These are phyloP conservation scores for Coemansia sp. DNA, from an alignment of 192 early-diverging fungal genomes.

Conservation along the genomic window DNA sequence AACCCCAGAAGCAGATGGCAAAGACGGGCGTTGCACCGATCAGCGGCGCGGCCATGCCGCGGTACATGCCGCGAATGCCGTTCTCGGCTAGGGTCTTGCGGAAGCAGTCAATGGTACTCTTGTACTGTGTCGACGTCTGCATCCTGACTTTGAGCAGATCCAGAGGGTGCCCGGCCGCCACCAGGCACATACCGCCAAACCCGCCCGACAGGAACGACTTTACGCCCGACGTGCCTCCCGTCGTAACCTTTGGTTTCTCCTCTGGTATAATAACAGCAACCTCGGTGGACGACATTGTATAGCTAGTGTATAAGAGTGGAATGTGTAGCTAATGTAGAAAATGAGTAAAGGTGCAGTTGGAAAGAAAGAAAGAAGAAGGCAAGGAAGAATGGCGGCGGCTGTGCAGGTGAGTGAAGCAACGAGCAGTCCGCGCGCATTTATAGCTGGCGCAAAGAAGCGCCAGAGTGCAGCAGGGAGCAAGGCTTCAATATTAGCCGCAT, in stretches of 20 bases:
- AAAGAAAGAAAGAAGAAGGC: constrained; percentile 2
- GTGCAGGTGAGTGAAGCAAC: constrained; percentile 4
- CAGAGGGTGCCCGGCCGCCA: constrained; percentile 73
- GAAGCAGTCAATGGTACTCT: constrained; percentile 85
- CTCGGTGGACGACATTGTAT: constrained; percentile 23
- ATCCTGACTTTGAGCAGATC: constrained; percentile 93
- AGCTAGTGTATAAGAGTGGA: neutral
- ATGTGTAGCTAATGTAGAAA: neutral
- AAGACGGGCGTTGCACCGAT: constrained; percentile 94
- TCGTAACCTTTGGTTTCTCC: constrained; percentile 4
- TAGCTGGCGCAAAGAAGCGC: neutral
- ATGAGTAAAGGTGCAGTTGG: neutral
- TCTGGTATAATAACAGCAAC: constrained; percentile 2
- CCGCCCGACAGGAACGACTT: constrained; percentile 93
- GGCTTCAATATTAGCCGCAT: too few relatives aligned
- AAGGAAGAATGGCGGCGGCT: neutral
- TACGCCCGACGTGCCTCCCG: constrained; percentile 39
- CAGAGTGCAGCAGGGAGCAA: too few relatives aligned
- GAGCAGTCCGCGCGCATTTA: neutral
- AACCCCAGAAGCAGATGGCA: constrained; percentile 88
- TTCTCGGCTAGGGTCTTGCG: constrained; percentile 86
- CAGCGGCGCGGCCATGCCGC: constrained; percentile 90
- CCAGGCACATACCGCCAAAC: constrained; percentile 81
- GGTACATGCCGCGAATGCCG: constrained; percentile 89
- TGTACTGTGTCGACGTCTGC: constrained; percentile 87